phyloP scores from a whole-genome alignment of 257 asterid genomes.

The Gentiana macrophylla region DNA sequence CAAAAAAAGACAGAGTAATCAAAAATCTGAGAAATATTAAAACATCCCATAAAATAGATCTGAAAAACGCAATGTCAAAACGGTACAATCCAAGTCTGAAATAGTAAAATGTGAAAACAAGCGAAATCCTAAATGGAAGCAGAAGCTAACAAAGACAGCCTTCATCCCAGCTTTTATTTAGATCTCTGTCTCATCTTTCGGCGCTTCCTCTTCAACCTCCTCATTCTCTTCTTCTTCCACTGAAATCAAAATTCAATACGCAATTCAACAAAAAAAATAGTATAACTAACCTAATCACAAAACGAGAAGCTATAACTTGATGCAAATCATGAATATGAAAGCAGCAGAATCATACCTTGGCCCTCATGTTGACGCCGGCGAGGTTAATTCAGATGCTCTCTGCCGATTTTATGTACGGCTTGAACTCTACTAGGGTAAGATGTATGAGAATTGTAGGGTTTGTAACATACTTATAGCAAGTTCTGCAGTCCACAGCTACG shows the following conservation, averaged over 20 bases:
- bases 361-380: constrained; percentile 1
- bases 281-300: background rate
- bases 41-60: background rate
- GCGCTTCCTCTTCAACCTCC: constrained; percentile 12
- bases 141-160: background rate
- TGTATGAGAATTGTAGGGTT: background rate
- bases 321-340: no score
- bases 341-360: background rate
- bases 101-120: background rate
- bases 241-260: constrained; percentile 1
- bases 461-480: background rate
- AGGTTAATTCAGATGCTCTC: background rate
- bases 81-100: background rate
- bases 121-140: background rate
- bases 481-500: no score
- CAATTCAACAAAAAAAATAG: no score
- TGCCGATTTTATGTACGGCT: background rate
- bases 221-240: constrained; percentile 12
- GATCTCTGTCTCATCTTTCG: constrained; percentile 12
- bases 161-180: background rate
- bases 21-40: no score
- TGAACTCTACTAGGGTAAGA: background rate
- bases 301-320: background rate
- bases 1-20: no score
- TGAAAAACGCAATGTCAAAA: background rate